Conservation (phyloP, 2,329 filamentous ascomycete species). For the Aspergillus cejpii region DNA sequence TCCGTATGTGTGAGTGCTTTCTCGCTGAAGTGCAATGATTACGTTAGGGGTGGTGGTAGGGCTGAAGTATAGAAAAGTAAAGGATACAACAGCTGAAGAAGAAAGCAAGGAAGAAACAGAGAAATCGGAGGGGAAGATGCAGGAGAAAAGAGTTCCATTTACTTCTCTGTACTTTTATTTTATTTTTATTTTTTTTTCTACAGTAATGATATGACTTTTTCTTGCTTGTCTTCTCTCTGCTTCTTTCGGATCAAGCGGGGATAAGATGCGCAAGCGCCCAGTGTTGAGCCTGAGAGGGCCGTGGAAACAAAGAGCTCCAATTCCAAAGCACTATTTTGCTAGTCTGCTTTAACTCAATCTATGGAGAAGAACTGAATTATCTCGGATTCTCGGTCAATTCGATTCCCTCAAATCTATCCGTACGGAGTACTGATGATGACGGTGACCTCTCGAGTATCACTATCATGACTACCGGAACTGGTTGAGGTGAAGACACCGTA, state of each 20-base stretch:
- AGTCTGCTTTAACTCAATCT: too few species aligned
- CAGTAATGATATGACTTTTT: neutral
- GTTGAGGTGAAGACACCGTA: neutral
- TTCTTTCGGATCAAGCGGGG: constrained; percentile 26
- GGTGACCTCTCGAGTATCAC: neutral
- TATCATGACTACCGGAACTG: too few species aligned
- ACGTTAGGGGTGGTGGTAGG: constrained; percentile 7
- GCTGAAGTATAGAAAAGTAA: constrained; percentile 15
- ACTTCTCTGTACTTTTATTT: constrained; percentile 3
- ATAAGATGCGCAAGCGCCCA: constrained; percentile 22
- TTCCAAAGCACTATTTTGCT: constrained; percentile 12
- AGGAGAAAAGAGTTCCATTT: neutral
- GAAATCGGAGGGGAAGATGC: neutral
- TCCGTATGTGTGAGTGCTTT: neutral
- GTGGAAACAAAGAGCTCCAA: constrained; percentile 24
- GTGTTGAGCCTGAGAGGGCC: too few species aligned
- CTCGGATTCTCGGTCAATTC: too few species aligned
- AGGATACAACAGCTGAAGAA: neutral
- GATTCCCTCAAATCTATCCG: too few species aligned
- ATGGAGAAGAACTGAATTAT: too few species aligned
- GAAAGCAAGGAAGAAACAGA: neutral
- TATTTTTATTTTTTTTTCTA: constrained; percentile 2
- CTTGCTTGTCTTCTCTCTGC: constrained; percentile 7
- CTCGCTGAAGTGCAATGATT: neutral
- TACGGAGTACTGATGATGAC: neutral